These are phyloP conservation scores for Thermothelomyces thermophilus DNA, from an alignment of 2,329 filamentous ascomycete species.

Conservation along the genomic window DNA sequence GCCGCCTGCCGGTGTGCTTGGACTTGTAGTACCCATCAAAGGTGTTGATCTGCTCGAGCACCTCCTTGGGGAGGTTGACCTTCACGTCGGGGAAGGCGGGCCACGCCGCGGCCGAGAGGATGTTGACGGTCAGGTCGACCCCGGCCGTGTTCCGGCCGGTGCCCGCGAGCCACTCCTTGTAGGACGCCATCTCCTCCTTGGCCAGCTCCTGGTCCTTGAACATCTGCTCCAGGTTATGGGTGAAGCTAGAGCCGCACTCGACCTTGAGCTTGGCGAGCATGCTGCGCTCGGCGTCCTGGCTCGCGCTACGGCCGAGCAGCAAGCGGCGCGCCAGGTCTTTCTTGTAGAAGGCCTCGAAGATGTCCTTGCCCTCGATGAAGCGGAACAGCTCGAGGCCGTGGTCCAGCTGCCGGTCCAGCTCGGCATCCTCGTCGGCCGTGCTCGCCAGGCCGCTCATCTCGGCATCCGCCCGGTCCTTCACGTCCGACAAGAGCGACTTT, in stretches of 20 bases:
- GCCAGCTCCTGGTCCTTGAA: slow-evolving; percentile 96
- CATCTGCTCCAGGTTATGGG: slow-evolving; percentile 97
- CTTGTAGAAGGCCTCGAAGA: slow-evolving; percentile 99
- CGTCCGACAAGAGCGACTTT: slow-evolving; percentile 57
- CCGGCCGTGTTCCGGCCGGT: slow-evolving; percentile 35
- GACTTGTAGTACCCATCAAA: slow-evolving; percentile 82
- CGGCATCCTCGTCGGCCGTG: slow-evolving; percentile 80
- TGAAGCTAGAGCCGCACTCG: slow-evolving; percentile 91
- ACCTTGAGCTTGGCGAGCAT: slow-evolving; percentile 89
- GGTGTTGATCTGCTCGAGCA: slow-evolving; percentile 67
- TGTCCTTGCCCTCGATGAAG: slow-evolving; percentile 93
- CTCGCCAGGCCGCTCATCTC: slow-evolving; percentile 58
- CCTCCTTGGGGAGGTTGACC: slow-evolving; percentile 63
- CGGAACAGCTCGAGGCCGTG: slow-evolving; percentile 91
- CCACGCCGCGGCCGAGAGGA: slow-evolving; percentile 90
- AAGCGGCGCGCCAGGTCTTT: slow-evolving; percentile 86
- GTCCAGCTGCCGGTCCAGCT: slow-evolving; percentile 86
- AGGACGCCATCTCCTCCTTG: slow-evolving; percentile 86
- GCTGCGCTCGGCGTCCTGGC: slow-evolving; percentile 88
- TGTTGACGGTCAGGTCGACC: slow-evolving; percentile 76
- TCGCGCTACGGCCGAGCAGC: slow-evolving; percentile 86
- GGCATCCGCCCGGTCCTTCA: slow-evolving; percentile 49
- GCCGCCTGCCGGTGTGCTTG: slow-evolving; percentile 80
- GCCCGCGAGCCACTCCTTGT: slow-evolving; percentile 61
- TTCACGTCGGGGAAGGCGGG: slow-evolving; percentile 74